Conservation (phyloP, 1,284 basidiomycete species). For the Sparassis latifolia region DNA sequence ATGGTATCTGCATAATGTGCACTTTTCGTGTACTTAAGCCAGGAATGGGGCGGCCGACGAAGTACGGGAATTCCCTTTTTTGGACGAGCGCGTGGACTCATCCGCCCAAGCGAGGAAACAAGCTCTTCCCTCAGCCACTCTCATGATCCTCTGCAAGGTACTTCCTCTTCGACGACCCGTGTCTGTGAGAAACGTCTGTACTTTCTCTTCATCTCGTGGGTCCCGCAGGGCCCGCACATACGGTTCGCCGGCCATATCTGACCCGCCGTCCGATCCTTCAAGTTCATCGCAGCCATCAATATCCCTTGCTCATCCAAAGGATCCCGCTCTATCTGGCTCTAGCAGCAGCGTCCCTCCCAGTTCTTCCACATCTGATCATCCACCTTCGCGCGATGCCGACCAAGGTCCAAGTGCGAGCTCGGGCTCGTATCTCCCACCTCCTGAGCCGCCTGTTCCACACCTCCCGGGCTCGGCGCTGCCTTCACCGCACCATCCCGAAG, state of each 20-base stretch:
- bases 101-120: too few relatives aligned
- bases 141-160: slow-evolving; percentile 15
- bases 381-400: slow-evolving; percentile 1
- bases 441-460: slow-evolving; percentile 13
- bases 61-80: too few relatives aligned
- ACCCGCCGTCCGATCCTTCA: slow-evolving; percentile 12
- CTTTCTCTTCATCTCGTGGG: slow-evolving; percentile 3
- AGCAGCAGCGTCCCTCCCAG: slow-evolving; percentile 4
- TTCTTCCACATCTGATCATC: slow-evolving; percentile 1
- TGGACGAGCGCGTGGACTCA: too few relatives aligned
- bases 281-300: slow-evolving; percentile 19
- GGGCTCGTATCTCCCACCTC: slow-evolving; percentile 8
- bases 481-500: slow-evolving; percentile 12
- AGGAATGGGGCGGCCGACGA: too few relatives aligned
- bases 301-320: slow-evolving; percentile 26
- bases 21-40: too few relatives aligned
- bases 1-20: too few relatives aligned
- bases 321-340: slow-evolving; percentile 16
- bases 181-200: slow-evolving; percentile 1
- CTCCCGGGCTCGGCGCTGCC: slow-evolving; percentile 15
- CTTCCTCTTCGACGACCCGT: slow-evolving; percentile 6
- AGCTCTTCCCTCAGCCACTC: neutral
- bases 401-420: neutral
- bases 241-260: slow-evolving; percentile 14
- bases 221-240: slow-evolving; percentile 5